Evolutionary conservation across 202 grass and related monocot genomes (phyloP), one percentile per base, ranked within the genome.

Genomic region (Panicum virgatum): DNA sequence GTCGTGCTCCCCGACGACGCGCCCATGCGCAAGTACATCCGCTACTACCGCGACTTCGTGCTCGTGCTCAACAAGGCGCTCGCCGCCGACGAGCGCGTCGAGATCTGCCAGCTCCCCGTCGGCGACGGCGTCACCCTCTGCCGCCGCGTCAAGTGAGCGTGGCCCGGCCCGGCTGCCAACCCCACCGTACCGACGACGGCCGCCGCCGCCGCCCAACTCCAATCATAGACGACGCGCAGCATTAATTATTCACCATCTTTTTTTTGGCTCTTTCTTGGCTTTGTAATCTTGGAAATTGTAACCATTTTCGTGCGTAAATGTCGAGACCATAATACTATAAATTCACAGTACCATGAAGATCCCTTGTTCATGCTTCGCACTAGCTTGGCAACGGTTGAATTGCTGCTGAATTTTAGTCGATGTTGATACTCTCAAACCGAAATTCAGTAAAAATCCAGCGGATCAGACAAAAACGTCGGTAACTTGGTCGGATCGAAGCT

Each of bases 91-190:
- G 29, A 82, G 0, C 96, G 92, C 83, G 86, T 98, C 73, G 96
- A 98, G 92, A 89, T 98, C 82, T 95, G 92, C 84, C 96, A 98
- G 86, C 92, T 98, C 72, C 88, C 96, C 26, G 89, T 98, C 78
- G 92, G 92, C 52, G 96, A 98, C 40, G 96, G 96, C 77, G 59
- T 98, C 90, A 98, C 96, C 40, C 84, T 98, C 77, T 95, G 92
- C 84, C 96, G 96, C 76, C 84, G 90, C 75, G 79, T 60, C 77
- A 89, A 98, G 82, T 98, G 84, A 94, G 27, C 27, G 9, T 13
- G 2, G 9, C 6, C 14, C n/a, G 0, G 3, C 13, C 2, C 8
- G 12, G 11, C 27, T 2, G 20, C 47, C n/a, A 3, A 0, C 9
- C 34, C 13, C 76, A 27, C 53, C 30, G 9, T 53, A n/a, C 13